Percentiles rank a stretch among this genome's conserved stretches.
Conservation (phyloP, 768 basidiomycete genomes). For the Lactarius akahatsu region DNA sequence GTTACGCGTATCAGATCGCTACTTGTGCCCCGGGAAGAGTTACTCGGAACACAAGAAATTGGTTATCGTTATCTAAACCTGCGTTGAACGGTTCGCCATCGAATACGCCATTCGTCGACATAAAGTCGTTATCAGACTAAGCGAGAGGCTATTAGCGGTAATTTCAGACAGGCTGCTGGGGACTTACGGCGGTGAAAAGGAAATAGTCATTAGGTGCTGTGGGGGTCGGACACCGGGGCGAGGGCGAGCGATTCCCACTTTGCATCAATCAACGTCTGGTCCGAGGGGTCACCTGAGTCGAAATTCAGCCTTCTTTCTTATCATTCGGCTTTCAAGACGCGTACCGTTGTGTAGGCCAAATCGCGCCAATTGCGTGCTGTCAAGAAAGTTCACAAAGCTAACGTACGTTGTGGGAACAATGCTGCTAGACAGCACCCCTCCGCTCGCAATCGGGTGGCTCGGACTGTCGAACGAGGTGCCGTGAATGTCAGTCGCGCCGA, state of each 20-base stretch:
- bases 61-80: conserved; percentile 57
- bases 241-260: conserved; percentile 71
- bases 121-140: conserved; percentile 64
- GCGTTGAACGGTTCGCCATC: conserved; percentile 52
- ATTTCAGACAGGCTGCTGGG: background rate
- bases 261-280: conserved; percentile 54
- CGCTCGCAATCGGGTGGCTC: conserved; percentile 48
- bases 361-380: conserved; percentile 52
- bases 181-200: conserved; percentile 54
- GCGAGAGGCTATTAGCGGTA: background rate
- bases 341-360: conserved; percentile 65
- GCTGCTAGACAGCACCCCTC: conserved; percentile 46
- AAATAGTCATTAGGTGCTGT: conserved; percentile 63
- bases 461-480: conserved; percentile 55
- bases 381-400: conserved; percentile 55
- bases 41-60: conserved; percentile 60
- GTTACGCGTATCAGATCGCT: background rate
- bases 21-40: conserved; percentile 46
- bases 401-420: conserved; percentile 56
- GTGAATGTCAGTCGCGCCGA: conserved; percentile 59
- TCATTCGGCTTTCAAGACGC: conserved; percentile 18
- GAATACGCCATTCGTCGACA: conserved; percentile 53
- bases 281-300: conserved; percentile 45
- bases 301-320: conserved; percentile 13
- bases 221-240: conserved; percentile 51